A percentile compares a stretch with the other conserved stretches of the same genome.
Evolutionary conservation across 192 early-diverging fungal species (phyloP).

Genomic region (Cetraspora pellucida): DNA sequence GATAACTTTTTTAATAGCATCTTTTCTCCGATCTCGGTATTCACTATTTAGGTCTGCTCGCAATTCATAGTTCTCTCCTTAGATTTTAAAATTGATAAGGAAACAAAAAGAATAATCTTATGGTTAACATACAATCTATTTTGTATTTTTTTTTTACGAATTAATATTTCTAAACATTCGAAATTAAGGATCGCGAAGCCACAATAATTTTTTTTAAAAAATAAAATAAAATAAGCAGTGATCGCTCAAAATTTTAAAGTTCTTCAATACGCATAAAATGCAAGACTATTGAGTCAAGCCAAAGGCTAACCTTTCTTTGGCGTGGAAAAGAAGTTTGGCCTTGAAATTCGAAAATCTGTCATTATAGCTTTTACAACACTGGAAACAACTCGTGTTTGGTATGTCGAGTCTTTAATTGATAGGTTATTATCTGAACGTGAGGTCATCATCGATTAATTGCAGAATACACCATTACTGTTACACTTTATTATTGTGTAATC

Average conservation of each 20-base stretch:
- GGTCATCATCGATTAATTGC: too few species aligned
- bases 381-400: too few species aligned
- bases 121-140: background rate
- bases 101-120: background rate
- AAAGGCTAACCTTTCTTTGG: constrained; percentile 65
- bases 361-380: background rate
- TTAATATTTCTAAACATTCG: too few species aligned
- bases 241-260: background rate
- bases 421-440: too few species aligned
- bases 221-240: too few species aligned
- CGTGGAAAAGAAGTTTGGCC: constrained; percentile 76
- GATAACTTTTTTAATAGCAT: constrained; percentile 98
- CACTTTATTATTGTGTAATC: too few species aligned
- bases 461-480: too few species aligned
- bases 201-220: too few species aligned
- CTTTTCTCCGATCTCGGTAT: constrained; percentile 93
- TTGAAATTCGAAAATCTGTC: constrained; percentile 20
- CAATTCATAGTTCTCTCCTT: constrained; percentile 98
- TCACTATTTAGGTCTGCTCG: constrained; percentile 96
- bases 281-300: background rate
- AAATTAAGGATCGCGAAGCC: too few species aligned
- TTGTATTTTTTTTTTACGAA: constrained; percentile 5
- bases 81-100: background rate
- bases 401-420: background rate
- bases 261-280: background rate